Conservation (phyloP, 2,329 filamentous ascomycete genomes). For the Ceratocystis albifundus region DNA sequence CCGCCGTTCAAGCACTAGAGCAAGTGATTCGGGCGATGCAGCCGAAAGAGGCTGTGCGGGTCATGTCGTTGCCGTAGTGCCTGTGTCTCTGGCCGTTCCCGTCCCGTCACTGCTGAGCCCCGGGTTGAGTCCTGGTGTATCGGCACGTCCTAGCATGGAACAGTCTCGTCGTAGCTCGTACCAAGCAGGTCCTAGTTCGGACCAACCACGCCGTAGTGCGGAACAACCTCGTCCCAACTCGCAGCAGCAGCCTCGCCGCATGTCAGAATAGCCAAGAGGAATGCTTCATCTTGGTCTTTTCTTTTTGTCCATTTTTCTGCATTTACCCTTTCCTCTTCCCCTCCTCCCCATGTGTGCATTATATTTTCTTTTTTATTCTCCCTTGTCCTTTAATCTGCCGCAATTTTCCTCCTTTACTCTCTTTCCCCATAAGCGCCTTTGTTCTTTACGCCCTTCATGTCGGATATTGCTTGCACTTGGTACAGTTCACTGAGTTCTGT, state of each 20-base stretch:
- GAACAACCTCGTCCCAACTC: neutral
- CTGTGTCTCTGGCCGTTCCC: conserved; percentile 1
- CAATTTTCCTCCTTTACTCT: no score
- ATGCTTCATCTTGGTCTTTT: neutral
- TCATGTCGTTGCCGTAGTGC: conserved; percentile 1
- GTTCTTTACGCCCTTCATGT: neutral
- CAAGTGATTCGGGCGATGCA: neutral
- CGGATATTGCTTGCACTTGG: neutral
- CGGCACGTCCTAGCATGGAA: neutral
- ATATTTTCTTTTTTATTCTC: neutral
- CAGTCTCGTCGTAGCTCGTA: neutral
- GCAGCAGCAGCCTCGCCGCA: neutral
- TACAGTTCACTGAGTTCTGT: neutral
- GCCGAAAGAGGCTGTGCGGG: neutral
- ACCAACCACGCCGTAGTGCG: neutral
- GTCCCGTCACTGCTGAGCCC: conserved; percentile 1
- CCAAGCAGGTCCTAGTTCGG: neutral
- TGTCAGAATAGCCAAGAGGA: neutral
- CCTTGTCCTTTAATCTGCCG: neutral
- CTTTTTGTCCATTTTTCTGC: neutral
- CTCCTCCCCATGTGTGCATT: conserved; percentile 1
- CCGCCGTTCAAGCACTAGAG: neutral
- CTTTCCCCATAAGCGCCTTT: neutral
- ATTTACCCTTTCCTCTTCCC: neutral
- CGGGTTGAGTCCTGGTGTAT: neutral